Conservation (phyloP, 2,329 filamentous ascomycete genomes). For the Colletotrichum lindemuthianum region DNA sequence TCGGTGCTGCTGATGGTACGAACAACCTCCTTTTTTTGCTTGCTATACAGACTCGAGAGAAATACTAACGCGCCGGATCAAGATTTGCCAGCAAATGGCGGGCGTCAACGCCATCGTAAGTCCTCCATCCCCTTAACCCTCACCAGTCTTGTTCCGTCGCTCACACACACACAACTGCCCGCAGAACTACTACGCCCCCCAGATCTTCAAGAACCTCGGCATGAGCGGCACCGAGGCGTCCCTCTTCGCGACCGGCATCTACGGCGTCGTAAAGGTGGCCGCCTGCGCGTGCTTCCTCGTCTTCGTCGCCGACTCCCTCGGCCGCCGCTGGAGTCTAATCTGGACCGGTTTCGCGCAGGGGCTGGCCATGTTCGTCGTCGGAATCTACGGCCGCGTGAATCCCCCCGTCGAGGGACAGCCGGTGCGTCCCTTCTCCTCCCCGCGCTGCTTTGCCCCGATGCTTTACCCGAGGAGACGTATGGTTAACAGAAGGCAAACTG, state of each 20-base stretch:
- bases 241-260: slow-evolving; percentile 79
- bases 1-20: slow-evolving; percentile 64
- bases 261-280: slow-evolving; percentile 76
- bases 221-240: slow-evolving; percentile 64
- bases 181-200: slow-evolving; percentile 73
- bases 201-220: slow-evolving; percentile 74
- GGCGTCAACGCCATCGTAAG: slow-evolving; percentile 61
- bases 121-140: slow-evolving; percentile 44
- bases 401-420: slow-evolving; percentile 63
- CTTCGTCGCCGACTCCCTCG: slow-evolving; percentile 75
- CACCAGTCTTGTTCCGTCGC: not conserved
- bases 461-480: too few species aligned
- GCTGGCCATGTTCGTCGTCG: slow-evolving; percentile 74
- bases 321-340: slow-evolving; percentile 68
- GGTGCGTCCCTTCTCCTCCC: slow-evolving; percentile 42
- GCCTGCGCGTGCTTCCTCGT: slow-evolving; percentile 72
- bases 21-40: not conserved
- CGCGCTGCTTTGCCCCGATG: not conserved
- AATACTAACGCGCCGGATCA: not conserved
- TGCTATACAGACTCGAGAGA: not conserved
- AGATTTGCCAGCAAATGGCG: slow-evolving; percentile 77
- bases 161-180: not conserved
- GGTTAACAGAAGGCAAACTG: not conserved
- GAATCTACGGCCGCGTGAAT: slow-evolving; percentile 73
- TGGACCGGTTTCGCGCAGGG: slow-evolving; percentile 73